Percentiles rank a stretch among this genome's conserved stretches.
Conservation (phyloP, 2,329 filamentous ascomycete genomes). For the Metarhizium robertsii region DNA sequence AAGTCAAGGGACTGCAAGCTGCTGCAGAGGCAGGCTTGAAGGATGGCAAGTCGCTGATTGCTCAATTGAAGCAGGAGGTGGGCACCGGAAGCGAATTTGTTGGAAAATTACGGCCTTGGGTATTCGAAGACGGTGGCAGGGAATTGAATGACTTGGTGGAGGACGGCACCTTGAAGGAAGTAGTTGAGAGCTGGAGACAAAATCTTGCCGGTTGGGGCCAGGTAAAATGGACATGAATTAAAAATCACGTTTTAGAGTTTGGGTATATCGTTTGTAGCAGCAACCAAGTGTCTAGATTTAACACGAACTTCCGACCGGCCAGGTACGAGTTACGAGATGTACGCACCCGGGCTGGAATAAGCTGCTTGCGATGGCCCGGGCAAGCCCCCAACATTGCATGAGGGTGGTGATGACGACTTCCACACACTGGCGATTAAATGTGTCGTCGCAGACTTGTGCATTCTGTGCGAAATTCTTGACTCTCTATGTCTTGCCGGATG, state of each 20-base stretch:
- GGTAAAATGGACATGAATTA: constrained; percentile 21
- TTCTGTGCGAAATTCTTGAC: no score
- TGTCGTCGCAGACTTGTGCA: no score
- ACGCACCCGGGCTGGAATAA: no score
- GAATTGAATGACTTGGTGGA: constrained; percentile 16
- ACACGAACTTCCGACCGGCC: no score
- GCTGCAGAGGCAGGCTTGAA: constrained; percentile 21
- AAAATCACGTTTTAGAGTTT: background rate
- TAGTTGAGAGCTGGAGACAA: constrained; percentile 24
- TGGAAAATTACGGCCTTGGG: constrained; percentile 16
- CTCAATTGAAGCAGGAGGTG: constrained; percentile 20
- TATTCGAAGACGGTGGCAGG: constrained; percentile 15
- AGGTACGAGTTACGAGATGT: no score
- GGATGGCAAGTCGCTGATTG: constrained; percentile 21
- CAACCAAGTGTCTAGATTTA: no score
- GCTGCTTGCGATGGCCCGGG: no score
- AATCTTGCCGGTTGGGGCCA: constrained; percentile 25
- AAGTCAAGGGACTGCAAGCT: constrained; percentile 23
- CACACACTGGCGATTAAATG: no score
- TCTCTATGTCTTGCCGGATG: no score
- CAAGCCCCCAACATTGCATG: no score
- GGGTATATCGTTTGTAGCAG: no score
- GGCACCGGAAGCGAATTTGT: constrained; percentile 16
- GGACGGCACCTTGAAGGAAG: constrained; percentile 13
- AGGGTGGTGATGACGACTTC: no score